Evolutionary conservation across 306 rosid species (phyloP), one percentile per base, ranked within the genome.

Genomic region (Adenanthera pavonina): DNA sequence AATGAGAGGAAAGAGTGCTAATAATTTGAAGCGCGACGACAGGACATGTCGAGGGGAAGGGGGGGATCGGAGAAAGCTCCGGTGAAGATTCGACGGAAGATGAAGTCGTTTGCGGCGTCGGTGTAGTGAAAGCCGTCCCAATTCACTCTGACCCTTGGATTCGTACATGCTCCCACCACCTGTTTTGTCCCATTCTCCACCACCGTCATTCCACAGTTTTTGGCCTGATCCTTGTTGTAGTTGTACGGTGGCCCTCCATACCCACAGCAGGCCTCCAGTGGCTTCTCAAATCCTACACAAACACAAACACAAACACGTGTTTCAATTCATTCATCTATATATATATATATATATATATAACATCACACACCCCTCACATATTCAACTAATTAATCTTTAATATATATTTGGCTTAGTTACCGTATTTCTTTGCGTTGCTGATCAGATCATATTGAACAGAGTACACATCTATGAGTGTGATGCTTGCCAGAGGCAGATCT

Each of bases 211-310:
- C 68, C 69, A 5, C 43, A 62, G 61, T 54, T 54, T 30, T 5
- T 13, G 5, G 1, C 11, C 0, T 6, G 65, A 10, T 20, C 15
- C 2, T 5, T 3, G 2, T 8, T 6, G 36, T 59, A 59, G 65
- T 59, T 59, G 65, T 25, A 11, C 35, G 36, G 65, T 1, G 34
- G 36, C 68, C 69, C 69, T 30, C 41, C 69, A 12, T 33, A 62
- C 19, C 43, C 69, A 4, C 69, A 62, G 17, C 69, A 62, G 7
- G 43, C 43, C 15, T 33, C 69, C 2, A 62, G 41, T 3, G 69
- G 43, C 69, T 62, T 62, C 69, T 62, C 69, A 13, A 62, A 62
- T 62, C 69, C 69, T 34, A n/a, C 69, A 33, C 19, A 1, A 8
- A 54, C 25, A 25, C 30, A 25, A n/a, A n/a, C n/a, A n/a, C n/a